Evolutionary conservation across 208 protist species (phyloP).

Genomic region (Crithidia sp.): DNA sequence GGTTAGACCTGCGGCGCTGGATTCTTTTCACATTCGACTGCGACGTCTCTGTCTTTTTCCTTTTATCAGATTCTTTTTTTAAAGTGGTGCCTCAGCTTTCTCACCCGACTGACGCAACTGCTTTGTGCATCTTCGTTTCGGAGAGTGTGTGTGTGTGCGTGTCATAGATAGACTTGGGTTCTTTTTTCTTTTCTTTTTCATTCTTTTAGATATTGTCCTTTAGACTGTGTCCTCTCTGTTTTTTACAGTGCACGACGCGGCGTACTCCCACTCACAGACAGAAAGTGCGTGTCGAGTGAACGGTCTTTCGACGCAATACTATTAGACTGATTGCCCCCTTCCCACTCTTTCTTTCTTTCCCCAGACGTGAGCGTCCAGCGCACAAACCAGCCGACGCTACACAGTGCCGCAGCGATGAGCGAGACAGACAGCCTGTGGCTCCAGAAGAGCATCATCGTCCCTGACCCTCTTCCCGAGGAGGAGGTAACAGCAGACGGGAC

Average conservation of each 20-base stretch:
- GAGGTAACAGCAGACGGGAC: conserved; percentile 10
- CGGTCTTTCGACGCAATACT: too few species aligned
- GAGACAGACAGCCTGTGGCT: conserved; percentile 83
- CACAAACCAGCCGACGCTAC: not conserved
- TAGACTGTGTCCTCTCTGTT: too few species aligned
- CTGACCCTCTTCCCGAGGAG: conserved; percentile 68
- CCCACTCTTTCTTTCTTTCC: too few species aligned
- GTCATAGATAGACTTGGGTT: not conserved
- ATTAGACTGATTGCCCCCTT: too few species aligned
- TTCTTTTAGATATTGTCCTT: not conserved
- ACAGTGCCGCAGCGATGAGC: conserved; percentile 1
- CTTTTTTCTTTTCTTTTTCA: conserved; percentile 3
- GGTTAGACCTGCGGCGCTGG: too few species aligned
- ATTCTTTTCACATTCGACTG: not conserved
- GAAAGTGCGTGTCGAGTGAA: not conserved
- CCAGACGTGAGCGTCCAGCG: not conserved
- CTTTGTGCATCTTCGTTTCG: too few species aligned
- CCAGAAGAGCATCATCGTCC: conserved; percentile 80
- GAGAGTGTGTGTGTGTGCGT: too few species aligned
- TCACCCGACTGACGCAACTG: too few species aligned
- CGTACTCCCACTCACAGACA: not conserved
- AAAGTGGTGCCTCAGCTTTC: too few species aligned
- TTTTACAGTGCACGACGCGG: too few species aligned
- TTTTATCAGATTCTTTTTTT: conserved; percentile 6
- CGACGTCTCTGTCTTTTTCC: conserved; percentile 11